Evolutionary conservation across 2,329 filamentous ascomycete genomes (phyloP), one percentile per base, ranked within the genome.

Genomic region (Fusarium circinatum): DNA sequence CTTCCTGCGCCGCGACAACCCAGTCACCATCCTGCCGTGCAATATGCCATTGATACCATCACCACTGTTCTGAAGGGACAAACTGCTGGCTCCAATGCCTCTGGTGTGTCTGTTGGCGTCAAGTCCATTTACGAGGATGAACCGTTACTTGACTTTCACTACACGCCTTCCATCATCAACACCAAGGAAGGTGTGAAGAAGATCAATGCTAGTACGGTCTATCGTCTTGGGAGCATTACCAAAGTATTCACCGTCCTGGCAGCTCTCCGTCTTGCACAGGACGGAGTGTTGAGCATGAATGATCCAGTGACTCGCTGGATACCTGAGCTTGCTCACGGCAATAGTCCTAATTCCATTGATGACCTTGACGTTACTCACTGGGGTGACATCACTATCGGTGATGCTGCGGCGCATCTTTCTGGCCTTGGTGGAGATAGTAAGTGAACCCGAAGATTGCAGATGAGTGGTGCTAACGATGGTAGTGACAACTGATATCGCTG

Each of bases 171-270:
- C 0, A 8, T 10, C 6, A 8, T 28, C 0, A 48, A 59, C 2
- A 26, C 14, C 0, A 42, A 49, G 7, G 2, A 7, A 24, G 65
- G 65, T 20, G 41, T 38, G 4, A 36, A 18, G 22, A 45, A 44
- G 3, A 26, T 68, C 2, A 6, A 54, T 12, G 8, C 41, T 0
- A 39, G 15, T 22, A 68, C 62, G 0, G 30, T 55, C 5, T 68
- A 68, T 28, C 65, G 62, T 20, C 39, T 68, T n/a, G 54, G 65
- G 38, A 68, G 65, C 6, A 65, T 66, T 12, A 39, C 62, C 15
- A 68, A 68, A 14, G 62, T 68, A 0, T 68, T 61, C 10, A 55
- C 65, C 0, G 47, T 68, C 0, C 8, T 68, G 4, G 62, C 47
- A 1, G 65, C 54, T 8, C 10, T 68, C 1, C 26, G 39, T 1